These are phyloP conservation scores for Violaceomyces palustris DNA, from an alignment of 1,284 basidiomycete species.

Conservation along the genomic window DNA sequence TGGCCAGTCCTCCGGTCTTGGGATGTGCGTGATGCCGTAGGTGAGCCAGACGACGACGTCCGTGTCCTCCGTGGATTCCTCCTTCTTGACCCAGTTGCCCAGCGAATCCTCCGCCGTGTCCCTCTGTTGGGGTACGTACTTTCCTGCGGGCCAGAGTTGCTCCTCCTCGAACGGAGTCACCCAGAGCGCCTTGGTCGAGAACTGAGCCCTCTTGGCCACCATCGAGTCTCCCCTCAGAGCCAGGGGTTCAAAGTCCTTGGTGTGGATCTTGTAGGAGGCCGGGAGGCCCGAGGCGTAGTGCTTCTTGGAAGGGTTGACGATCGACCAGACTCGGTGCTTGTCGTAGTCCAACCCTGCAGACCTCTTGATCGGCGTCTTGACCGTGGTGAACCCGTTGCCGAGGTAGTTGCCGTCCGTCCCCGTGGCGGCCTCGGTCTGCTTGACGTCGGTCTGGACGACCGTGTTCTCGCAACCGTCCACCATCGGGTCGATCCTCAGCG, in stretches of 20 bases:
- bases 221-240: slow-evolving; percentile 68
- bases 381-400: slow-evolving; percentile 53
- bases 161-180: slow-evolving; percentile 61
- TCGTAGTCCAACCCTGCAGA: slow-evolving; percentile 51
- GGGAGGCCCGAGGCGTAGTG: slow-evolving; percentile 59
- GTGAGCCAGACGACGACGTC: slow-evolving; percentile 72
- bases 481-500: slow-evolving; percentile 81
- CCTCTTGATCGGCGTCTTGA: slow-evolving; percentile 51
- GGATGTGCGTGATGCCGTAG: slow-evolving; percentile 74
- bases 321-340: slow-evolving; percentile 54
- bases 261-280: slow-evolving; percentile 64
- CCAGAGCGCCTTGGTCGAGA: slow-evolving; percentile 72
- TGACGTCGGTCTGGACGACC: slow-evolving; percentile 57
- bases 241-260: slow-evolving; percentile 55
- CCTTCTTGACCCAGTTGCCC: slow-evolving; percentile 63
- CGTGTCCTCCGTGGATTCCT: slow-evolving; percentile 17
- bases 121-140: slow-evolving; percentile 74
- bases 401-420: slow-evolving; percentile 49
- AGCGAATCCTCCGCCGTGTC: slow-evolving; percentile 63
- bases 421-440: slow-evolving; percentile 51
- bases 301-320: slow-evolving; percentile 52
- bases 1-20: slow-evolving; percentile 76
- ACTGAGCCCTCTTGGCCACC: slow-evolving; percentile 71
- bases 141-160: slow-evolving; percentile 80
- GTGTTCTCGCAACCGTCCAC: slow-evolving; percentile 80